A percentile compares a stretch with the other conserved stretches of the same genome.
Conservation (phyloP, 495 filamentous ascomycete genomes). For the Acidiella bohemica region DNA sequence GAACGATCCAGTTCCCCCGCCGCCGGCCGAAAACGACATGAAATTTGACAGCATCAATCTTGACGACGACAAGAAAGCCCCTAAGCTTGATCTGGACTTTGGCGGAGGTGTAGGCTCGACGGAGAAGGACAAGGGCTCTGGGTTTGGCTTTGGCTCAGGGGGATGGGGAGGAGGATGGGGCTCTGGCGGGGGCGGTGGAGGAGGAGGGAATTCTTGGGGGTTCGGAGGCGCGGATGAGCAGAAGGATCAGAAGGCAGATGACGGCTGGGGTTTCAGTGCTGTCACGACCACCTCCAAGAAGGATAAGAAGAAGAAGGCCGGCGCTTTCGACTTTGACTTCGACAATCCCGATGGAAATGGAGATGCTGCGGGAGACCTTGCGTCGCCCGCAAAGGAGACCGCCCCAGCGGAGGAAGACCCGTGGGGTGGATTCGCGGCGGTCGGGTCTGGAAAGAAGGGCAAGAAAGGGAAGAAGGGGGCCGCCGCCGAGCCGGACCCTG, state of each 20-base stretch:
- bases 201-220: slow-evolving; percentile 11
- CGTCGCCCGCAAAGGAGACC: neutral
- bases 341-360: neutral
- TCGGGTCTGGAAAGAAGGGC: slow-evolving; percentile 18
- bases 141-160: slow-evolving; percentile 21
- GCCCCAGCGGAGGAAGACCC: slow-evolving; percentile 22
- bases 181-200: slow-evolving; percentile 1
- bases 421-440: slow-evolving; percentile 8
- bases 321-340: slow-evolving; percentile 1
- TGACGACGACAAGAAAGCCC: slow-evolving; percentile 18
- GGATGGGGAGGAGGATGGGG: slow-evolving; percentile 22
- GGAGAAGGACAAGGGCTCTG: slow-evolving; percentile 17
- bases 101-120: slow-evolving; percentile 1
- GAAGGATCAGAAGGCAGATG: slow-evolving; percentile 14
- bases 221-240: slow-evolving; percentile 16
- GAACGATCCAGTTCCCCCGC: slow-evolving; percentile 18
- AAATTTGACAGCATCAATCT: slow-evolving; percentile 22
- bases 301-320: slow-evolving; percentile 28
- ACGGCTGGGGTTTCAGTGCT: slow-evolving; percentile 14
- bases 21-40: slow-evolving; percentile 17
- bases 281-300: too few relatives aligned
- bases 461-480: slow-evolving; percentile 20
- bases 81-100: slow-evolving; percentile 22
- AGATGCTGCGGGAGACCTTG: neutral
- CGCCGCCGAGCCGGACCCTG: slow-evolving; percentile 2